These are phyloP conservation scores for Epicoccum nigrum DNA, from an alignment of 2,329 filamentous ascomycete genomes.

Conservation along the genomic window DNA sequence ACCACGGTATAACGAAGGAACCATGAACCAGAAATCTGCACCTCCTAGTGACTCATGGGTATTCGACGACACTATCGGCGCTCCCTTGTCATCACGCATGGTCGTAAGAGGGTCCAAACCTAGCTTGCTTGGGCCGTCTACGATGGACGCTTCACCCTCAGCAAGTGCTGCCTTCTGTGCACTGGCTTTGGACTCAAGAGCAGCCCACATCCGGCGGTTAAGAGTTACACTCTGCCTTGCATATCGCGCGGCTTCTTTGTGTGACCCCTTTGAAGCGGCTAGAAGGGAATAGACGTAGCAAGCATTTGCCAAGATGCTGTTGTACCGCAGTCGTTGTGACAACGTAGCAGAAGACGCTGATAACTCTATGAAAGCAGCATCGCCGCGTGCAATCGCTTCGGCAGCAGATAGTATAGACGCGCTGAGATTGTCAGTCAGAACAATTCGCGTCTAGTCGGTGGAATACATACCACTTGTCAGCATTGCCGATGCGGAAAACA, in stretches of 20 bases:
- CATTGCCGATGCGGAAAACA: conserved; percentile 68
- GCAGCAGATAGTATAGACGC: conserved; percentile 38
- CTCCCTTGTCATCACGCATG: conserved; percentile 36
- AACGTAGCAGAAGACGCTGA: conserved; percentile 41
- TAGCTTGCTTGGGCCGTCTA: conserved; percentile 23
- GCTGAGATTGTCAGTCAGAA: conserved; percentile 30
- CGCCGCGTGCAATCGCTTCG: conserved; percentile 35
- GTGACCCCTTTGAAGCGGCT: conserved; percentile 61
- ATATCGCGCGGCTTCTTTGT: conserved; percentile 55
- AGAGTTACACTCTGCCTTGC: conserved; percentile 57
- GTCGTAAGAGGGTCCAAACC: conserved; percentile 38
- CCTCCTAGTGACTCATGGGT: conserved; percentile 58
- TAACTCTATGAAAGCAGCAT: conserved; percentile 38
- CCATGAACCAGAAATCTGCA: conserved; percentile 79
- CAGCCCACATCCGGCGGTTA: conserved; percentile 59
- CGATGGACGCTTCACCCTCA: conserved; percentile 22
- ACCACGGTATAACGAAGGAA: conserved; percentile 73
- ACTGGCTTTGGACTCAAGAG: conserved; percentile 52
- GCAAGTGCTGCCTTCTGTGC: conserved; percentile 23
- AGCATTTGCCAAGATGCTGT: conserved; percentile 64
- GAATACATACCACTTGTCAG: conserved; percentile 63
- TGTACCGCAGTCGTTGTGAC: conserved; percentile 48
- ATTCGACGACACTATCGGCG: conserved; percentile 49
- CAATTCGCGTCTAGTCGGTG: not conserved
- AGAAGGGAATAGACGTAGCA: conserved; percentile 70